Percentiles rank a stretch among this genome's conserved stretches.
Evolutionary conservation across 805 yeast species (phyloP).

Genomic region (Metschnikowia peoriensis): DNA sequence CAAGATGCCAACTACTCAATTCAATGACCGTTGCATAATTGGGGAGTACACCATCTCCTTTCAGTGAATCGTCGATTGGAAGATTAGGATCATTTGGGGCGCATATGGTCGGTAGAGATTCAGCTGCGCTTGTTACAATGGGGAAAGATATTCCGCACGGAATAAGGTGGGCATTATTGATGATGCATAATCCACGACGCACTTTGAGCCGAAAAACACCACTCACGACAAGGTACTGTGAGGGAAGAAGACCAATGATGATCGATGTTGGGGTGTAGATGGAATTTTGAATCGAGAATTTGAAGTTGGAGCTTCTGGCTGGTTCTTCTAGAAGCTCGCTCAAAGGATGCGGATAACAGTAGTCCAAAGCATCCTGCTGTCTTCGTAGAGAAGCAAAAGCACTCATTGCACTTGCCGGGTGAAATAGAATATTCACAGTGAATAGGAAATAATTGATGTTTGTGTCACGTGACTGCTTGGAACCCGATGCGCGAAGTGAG

Average conservation of each 20-base stretch:
- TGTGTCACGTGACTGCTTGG: neutral
- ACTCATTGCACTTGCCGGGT: constrained; percentile 11
- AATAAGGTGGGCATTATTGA: constrained; percentile 39
- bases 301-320: constrained; percentile 9
- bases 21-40: constrained; percentile 44
- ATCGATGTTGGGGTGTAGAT: constrained; percentile 13
- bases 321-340: constrained; percentile 1
- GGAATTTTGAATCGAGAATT: constrained; percentile 11
- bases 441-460: too few relatives aligned
- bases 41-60: constrained; percentile 22
- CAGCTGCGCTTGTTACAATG: constrained; percentile 34
- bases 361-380: constrained; percentile 3
- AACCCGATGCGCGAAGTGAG: neutral
- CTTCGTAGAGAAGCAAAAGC: constrained; percentile 18
- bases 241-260: constrained; percentile 40
- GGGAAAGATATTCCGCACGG: constrained; percentile 25
- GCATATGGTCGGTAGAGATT: constrained; percentile 43
- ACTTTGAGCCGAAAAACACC: constrained; percentile 48
- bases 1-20: constrained; percentile 37
- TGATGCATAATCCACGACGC: constrained; percentile 45
- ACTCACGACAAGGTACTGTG: constrained; percentile 42
- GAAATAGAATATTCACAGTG: neutral
- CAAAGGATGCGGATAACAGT: constrained; percentile 12
- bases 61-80: constrained; percentile 18
- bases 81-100: constrained; percentile 36